Percentiles rank a stretch among this genome's conserved stretches.
These are phyloP conservation scores for Pleurotus pulmonarius DNA, from an alignment of 768 basidiomycete species.

Conservation along the genomic window DNA sequence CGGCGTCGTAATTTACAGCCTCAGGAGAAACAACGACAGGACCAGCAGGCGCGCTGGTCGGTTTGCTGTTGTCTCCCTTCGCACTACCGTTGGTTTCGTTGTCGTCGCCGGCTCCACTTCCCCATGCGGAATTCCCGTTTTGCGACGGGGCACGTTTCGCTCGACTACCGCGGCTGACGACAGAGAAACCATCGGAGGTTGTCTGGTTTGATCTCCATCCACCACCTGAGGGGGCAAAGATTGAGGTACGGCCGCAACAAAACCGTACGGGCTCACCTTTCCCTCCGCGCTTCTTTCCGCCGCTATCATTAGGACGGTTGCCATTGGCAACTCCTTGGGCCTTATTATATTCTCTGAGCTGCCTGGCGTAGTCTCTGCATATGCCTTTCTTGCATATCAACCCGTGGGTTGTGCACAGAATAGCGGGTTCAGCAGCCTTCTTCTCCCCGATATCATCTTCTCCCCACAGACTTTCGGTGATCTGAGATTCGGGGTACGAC, in stretches of 20 bases:
- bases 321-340: constrained; percentile 9
- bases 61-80: neutral
- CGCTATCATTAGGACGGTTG: neutral
- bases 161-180: neutral
- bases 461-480: constrained; percentile 21
- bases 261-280: neutral
- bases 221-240: neutral
- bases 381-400: constrained; percentile 33
- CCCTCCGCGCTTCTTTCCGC: neutral
- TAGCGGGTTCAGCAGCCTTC: constrained; percentile 8
- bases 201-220: neutral
- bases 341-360: constrained; percentile 21
- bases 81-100: neutral
- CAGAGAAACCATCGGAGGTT: neutral
- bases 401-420: constrained; percentile 26
- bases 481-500: neutral
- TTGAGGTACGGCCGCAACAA: neutral
- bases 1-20: neutral
- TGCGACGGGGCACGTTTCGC: neutral
- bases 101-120: neutral
- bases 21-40: neutral
- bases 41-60: neutral
- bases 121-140: neutral
- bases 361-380: constrained; percentile 26
- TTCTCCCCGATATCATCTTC: constrained; percentile 14